Percentiles rank a stretch among this genome's conserved stretches.
These are phyloP conservation scores for Canavalia ensiformis DNA, from an alignment of 306 rosid genomes.

Conservation along the genomic window DNA sequence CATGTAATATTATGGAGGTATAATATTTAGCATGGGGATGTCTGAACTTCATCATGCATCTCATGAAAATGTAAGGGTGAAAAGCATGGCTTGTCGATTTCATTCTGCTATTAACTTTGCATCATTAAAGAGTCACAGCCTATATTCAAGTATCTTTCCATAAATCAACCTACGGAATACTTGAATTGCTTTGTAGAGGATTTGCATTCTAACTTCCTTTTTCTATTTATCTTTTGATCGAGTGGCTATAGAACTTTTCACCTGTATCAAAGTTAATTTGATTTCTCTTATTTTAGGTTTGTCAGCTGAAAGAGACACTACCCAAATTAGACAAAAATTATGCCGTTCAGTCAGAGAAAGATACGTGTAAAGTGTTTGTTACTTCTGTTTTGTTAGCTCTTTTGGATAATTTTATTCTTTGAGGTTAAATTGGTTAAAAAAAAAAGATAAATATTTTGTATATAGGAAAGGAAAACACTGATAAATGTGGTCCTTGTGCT, in stretches of 20 bases:
- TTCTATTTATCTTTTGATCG: conserved; percentile 25
- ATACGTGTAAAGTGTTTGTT: conserved; percentile 62
- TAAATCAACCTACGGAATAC: background rate
- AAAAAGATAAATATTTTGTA: conserved; percentile 6
- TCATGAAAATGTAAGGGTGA: conserved; percentile 7
- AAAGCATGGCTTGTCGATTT: conserved; percentile 38
- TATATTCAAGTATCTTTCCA: conserved; percentile 20
- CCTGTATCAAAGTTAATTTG: conserved; percentile 32
- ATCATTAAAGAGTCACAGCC: conserved; percentile 11
- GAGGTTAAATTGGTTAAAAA: conserved; percentile 25
- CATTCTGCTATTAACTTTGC: background rate
- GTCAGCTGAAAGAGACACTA: conserved; percentile 76
- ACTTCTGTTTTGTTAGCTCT: conserved; percentile 41
- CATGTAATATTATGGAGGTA: background rate
- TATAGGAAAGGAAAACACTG: background rate
- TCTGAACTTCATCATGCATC: conserved; percentile 27
- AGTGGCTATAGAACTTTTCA: conserved; percentile 23
- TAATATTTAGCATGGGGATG: conserved; percentile 6
- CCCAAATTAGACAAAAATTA: conserved; percentile 84
- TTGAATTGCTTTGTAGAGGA: conserved; percentile 30
- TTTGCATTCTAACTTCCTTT: conserved; percentile 35
- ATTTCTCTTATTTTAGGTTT: conserved; percentile 63
- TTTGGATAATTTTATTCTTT: conserved; percentile 27
- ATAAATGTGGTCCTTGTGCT: conserved; percentile 33
- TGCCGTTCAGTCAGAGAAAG: conserved; percentile 83